A percentile compares a stretch with the other conserved stretches of the same genome.
phyloP scores from a whole-genome alignment of 257 asterid species.

The Solanum paucissectum region DNA sequence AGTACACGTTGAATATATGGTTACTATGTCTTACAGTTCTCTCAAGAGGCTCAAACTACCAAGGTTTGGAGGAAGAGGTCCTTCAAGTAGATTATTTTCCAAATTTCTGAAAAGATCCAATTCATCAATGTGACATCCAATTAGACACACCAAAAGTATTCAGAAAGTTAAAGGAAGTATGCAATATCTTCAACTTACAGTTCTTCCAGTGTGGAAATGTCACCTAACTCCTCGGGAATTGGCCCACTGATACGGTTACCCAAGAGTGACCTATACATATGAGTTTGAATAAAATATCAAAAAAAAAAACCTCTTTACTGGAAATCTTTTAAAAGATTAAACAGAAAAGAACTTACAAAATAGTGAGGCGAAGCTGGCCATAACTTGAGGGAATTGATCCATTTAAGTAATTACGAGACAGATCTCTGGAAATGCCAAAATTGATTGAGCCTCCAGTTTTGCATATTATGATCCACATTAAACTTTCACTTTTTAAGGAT shows the following conservation, averaged over 20 bases:
- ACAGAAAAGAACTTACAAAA: slow-evolving; percentile 34
- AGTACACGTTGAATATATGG: background rate
- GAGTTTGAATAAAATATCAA: background rate
- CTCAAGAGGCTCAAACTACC: slow-evolving; percentile 55
- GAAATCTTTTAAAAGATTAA: background rate
- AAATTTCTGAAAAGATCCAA: slow-evolving; percentile 29
- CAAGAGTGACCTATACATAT: slow-evolving; percentile 42
- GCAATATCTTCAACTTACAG: slow-evolving; percentile 44
- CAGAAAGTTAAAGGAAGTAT: background rate
- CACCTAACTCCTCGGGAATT: slow-evolving; percentile 69
- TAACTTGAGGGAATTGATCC: slow-evolving; percentile 61
- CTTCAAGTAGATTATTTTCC: slow-evolving; percentile 79
- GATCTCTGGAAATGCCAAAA: slow-evolving; percentile 43
- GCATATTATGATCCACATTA: background rate
- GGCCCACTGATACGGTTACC: slow-evolving; percentile 71
- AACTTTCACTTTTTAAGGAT: background rate
- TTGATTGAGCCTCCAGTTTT: background rate
- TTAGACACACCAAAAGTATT: slow-evolving; percentile 6
- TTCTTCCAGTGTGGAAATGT: slow-evolving; percentile 44
- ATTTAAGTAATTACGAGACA: slow-evolving; percentile 56
- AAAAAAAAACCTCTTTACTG: background rate
- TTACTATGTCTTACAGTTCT: slow-evolving; percentile 49
- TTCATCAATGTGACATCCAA: slow-evolving; percentile 7
- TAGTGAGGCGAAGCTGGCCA: slow-evolving; percentile 36
- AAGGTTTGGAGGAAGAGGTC: slow-evolving; percentile 57